A percentile compares a stretch with the other conserved stretches of the same genome.
phyloP scores from a whole-genome alignment of 163 green algal genomes.

The Chloromonas sp. region DNA sequence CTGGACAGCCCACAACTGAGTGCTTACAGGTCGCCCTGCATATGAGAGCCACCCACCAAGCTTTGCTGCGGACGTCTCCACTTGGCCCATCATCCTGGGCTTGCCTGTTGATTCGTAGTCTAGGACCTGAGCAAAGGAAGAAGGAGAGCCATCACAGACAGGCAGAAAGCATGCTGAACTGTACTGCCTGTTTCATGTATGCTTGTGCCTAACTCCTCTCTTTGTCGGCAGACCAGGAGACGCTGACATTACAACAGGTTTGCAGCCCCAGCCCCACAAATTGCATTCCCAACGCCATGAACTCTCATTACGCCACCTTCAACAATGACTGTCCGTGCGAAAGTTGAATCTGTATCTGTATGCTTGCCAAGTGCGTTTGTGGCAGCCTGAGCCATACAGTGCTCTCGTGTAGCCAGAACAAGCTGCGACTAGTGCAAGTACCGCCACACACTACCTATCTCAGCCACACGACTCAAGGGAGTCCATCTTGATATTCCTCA shows the following conservation, averaged over 20 bases:
- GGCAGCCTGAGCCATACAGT: not conserved
- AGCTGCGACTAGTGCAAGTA: not conserved
- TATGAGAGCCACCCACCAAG: not conserved
- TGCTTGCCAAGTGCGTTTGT: too few species aligned
- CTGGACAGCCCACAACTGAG: conserved; percentile 8
- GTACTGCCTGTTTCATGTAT: not conserved
- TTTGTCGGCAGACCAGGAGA: not conserved
- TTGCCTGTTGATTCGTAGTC: conserved; percentile 22
- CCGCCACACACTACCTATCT: not conserved
- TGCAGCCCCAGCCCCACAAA: too few species aligned
- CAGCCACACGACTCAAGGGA: not conserved
- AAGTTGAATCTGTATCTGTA: too few species aligned
- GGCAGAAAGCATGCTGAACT: conserved; percentile 3
- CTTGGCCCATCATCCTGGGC: conserved; percentile 24
- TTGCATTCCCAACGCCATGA: too few species aligned
- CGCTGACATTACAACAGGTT: not conserved
- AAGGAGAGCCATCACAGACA: not conserved
- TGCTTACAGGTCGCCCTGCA: not conserved
- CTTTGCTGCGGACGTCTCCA: not conserved
- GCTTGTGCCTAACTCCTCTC: not conserved
- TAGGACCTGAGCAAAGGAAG: conserved; percentile 15
- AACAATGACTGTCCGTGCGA: too few species aligned
- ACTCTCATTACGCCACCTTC: too few species aligned
- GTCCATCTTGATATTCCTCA: not conserved
- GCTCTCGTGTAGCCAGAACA: not conserved